Percentiles rank a stretch among this genome's conserved stretches.
Conservation (phyloP, 139 green algal species). For the Picochlorum sp. region DNA sequence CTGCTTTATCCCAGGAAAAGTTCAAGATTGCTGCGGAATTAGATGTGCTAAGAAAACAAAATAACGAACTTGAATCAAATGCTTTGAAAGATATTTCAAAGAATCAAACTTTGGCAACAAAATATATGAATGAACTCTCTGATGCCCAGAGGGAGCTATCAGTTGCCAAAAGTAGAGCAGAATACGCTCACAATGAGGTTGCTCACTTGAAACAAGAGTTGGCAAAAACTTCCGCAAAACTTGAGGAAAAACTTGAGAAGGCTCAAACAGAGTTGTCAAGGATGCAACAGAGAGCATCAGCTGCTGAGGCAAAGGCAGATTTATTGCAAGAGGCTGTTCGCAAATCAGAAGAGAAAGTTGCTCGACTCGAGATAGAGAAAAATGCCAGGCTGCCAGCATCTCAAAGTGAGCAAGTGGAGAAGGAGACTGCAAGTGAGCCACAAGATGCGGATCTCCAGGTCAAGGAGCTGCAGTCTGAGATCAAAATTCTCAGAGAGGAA, state of each 20-base stretch:
- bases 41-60: conserved; percentile 20
- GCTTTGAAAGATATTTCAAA: conserved; percentile 12
- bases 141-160: conserved; percentile 32
- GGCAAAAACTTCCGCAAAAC: conserved; percentile 5
- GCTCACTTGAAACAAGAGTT: conserved; percentile 7
- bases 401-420: not conserved
- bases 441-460: conserved; percentile 8
- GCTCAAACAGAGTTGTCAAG: conserved; percentile 20
- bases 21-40: conserved; percentile 36
- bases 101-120: conserved; percentile 26
- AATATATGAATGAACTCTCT: conserved; percentile 19
- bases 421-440: not conserved
- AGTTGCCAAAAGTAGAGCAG: conserved; percentile 14
- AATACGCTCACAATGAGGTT: conserved; percentile 9
- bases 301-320: conserved; percentile 33
- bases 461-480: conserved; percentile 26
- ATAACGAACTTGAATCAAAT: conserved; percentile 14
- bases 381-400: conserved; percentile 5
- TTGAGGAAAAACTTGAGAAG: conserved; percentile 27
- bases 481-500: conserved; percentile 41
- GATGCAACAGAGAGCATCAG: conserved; percentile 30
- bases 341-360: conserved; percentile 41
- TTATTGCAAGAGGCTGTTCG: conserved; percentile 39
- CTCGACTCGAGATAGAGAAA: conserved; percentile 35
- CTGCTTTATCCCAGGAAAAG: conserved; percentile 25